Conservation (phyloP, 768 basidiomycete genomes). For the Sarcomyxa edulis region DNA sequence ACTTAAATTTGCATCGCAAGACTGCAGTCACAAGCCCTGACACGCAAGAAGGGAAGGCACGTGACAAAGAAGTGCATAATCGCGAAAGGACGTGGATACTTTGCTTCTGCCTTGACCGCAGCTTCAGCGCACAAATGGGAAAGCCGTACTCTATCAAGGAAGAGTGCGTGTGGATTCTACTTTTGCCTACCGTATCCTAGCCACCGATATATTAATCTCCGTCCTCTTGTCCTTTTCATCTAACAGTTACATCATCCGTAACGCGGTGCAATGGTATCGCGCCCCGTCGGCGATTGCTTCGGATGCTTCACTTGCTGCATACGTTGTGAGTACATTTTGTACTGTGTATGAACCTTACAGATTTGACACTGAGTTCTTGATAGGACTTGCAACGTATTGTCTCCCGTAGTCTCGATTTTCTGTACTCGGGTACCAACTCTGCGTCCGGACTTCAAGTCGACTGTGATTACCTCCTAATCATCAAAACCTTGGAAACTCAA, state of each 20-base stretch:
- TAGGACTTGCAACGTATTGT: constrained; percentile 87
- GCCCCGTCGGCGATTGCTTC: constrained; percentile 56
- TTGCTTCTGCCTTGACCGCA: constrained; percentile 83
- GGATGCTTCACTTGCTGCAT: constrained; percentile 69
- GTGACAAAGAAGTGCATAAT: constrained; percentile 86
- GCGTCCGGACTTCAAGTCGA: constrained; percentile 79
- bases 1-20: constrained; percentile 92
- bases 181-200: neutral
- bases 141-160: constrained; percentile 92
- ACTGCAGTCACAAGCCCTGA: constrained; percentile 56
- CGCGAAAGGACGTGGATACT: constrained; percentile 93
- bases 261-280: constrained; percentile 69
- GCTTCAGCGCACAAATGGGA: constrained; percentile 93
- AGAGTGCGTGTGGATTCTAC: constrained; percentile 56
- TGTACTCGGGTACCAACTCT: constrained; percentile 79
- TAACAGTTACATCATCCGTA: constrained; percentile 74
- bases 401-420: constrained; percentile 81
- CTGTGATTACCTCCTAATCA: constrained; percentile 80
- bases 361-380: constrained; percentile 7
- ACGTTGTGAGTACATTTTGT: constrained; percentile 53
- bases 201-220: constrained; percentile 4
- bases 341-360: constrained; percentile 2
- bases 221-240: constrained; percentile 6
- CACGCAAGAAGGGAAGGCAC: constrained; percentile 72
- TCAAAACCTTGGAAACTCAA: constrained; percentile 82